Conservation (phyloP, 75 land plant species). For the Picea glauca region DNA sequence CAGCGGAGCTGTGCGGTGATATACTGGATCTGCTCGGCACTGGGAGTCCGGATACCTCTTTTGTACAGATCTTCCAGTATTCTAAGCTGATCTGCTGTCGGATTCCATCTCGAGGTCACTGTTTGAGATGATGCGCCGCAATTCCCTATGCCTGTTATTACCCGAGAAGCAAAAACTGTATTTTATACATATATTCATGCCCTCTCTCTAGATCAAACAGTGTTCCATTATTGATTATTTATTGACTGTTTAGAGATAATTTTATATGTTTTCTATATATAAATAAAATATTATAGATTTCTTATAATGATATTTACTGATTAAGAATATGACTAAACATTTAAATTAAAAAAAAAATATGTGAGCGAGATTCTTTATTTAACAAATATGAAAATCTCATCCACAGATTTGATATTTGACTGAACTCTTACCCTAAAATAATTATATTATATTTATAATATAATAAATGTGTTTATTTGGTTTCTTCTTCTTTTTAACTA, state of each 20-base stretch:
- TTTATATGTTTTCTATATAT: neutral
- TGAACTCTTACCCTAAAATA: no score
- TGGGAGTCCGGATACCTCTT: slow-evolving; percentile 49
- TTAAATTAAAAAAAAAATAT: neutral
- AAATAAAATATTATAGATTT: no score
- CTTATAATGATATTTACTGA: no score
- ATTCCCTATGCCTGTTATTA: neutral
- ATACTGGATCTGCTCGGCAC: slow-evolving; percentile 51
- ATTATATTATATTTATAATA: no score
- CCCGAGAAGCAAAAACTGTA: neutral
- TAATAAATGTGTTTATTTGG: no score
- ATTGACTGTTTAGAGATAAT: no score
- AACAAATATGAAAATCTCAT: no score
- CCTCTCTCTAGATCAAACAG: neutral
- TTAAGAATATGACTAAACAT: no score
- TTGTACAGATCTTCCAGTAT: slow-evolving; percentile 47
- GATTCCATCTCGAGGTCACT: slow-evolving; percentile 60
- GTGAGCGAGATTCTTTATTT: neutral
- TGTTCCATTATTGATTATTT: no score
- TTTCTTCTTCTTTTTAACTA: no score
- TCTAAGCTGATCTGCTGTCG: slow-evolving; percentile 55
- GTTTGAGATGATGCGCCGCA: slow-evolving; percentile 12
- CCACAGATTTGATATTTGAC: no score
- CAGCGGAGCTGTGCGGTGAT: slow-evolving; percentile 56
- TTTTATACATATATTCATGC: neutral